Evolutionary conservation across 2,329 filamentous ascomycete genomes (phyloP).

Genomic region (Fusarium papillatum): DNA sequence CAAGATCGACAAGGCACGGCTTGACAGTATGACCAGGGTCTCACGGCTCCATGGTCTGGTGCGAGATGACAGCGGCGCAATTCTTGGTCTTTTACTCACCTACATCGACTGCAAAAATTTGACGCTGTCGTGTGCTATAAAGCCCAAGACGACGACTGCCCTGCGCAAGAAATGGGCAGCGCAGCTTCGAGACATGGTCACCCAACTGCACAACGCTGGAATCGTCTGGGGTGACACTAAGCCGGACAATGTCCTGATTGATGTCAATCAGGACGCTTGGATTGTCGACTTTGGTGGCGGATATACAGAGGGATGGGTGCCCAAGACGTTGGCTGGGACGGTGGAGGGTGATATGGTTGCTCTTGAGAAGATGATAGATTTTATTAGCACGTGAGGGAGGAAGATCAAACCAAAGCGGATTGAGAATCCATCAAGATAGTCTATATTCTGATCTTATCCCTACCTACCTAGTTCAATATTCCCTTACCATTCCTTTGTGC

Average conservation of each 20-base stretch:
- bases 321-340: neutral
- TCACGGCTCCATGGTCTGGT: slow-evolving; percentile 26
- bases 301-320: neutral
- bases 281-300: slow-evolving; percentile 5
- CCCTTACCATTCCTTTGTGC: neutral
- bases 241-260: neutral
- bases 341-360: slow-evolving; percentile 6
- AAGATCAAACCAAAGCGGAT: neutral
- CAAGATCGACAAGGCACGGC: slow-evolving; percentile 14
- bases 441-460: neutral
- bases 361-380: slow-evolving; percentile 5
- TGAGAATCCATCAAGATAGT: neutral
- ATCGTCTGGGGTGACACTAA: slow-evolving; percentile 4
- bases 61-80: slow-evolving; percentile 1
- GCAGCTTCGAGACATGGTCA: slow-evolving; percentile 32
- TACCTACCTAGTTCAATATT: neutral
- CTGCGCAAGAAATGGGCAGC: slow-evolving; percentile 26
- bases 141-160: neutral
- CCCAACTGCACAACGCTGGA: slow-evolving; percentile 23
- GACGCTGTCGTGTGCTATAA: slow-evolving; percentile 14
- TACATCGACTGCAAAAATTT: slow-evolving; percentile 23
- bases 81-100: slow-evolving; percentile 33
- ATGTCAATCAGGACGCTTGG: slow-evolving; percentile 4
- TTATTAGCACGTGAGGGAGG: neutral
- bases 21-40: slow-evolving; percentile 18